Evolutionary conservation across 345 rosid species (phyloP).

Genomic region (Boechera stricta): DNA sequence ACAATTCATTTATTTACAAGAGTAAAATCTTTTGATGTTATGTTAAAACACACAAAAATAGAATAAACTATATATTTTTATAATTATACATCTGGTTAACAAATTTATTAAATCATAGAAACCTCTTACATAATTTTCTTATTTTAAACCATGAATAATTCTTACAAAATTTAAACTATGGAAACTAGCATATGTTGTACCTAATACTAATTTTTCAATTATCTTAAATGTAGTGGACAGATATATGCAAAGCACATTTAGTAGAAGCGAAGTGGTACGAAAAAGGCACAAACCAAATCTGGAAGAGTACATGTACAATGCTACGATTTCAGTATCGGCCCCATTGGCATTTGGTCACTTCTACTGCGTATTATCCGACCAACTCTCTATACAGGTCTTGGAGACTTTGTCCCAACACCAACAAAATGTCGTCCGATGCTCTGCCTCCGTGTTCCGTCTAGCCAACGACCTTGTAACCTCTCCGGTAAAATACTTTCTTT

Average conservation of each 20-base stretch:
- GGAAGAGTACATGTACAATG: conserved; percentile 54
- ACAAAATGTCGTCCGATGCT: conserved; percentile 25
- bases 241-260: conserved; percentile 44
- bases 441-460: conserved; percentile 42
- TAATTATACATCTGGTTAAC: background rate
- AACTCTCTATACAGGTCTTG: conserved; percentile 33
- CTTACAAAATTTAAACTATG: background rate
- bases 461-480: conserved; percentile 16
- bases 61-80: background rate
- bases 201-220: background rate
- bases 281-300: conserved; percentile 44
- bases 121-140: background rate
- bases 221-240: conserved; percentile 49
- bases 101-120: background rate
- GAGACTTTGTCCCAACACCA: conserved; percentile 25
- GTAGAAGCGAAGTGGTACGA: conserved; percentile 55
- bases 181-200: background rate
- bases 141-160: background rate
- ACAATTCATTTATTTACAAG: background rate
- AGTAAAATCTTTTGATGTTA: too few relatives aligned
- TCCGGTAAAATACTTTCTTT: background rate
- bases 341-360: conserved; percentile 33
- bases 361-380: conserved; percentile 28
- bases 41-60: too few relatives aligned
- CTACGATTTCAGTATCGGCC: conserved; percentile 40